phyloP scores from a whole-genome alignment of 768 basidiomycete genomes.

The Amanita rimosa region DNA sequence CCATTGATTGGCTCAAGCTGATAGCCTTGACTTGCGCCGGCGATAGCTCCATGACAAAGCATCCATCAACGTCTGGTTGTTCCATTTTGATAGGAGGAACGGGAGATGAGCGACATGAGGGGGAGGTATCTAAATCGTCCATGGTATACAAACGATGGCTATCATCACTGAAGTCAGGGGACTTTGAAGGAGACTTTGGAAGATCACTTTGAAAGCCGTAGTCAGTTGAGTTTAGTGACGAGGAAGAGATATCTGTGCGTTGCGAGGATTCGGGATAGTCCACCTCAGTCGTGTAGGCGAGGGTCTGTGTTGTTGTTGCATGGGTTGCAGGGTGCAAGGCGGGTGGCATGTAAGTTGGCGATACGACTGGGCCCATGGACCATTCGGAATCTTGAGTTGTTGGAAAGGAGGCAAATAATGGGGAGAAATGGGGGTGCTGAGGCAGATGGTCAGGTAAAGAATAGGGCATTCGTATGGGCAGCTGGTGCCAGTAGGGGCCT shows the following conservation, averaged over 20 bases:
- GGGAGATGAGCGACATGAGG: conserved; percentile 9
- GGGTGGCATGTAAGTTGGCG: background rate
- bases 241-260: conserved; percentile 9
- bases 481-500: conserved; percentile 1
- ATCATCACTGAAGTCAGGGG: conserved; percentile 9
- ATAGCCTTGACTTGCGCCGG: conserved; percentile 11
- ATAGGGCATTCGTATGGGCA: background rate
- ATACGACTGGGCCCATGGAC: background rate
- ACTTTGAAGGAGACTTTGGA: conserved; percentile 14
- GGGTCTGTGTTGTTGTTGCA: background rate
- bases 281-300: conserved; percentile 3
- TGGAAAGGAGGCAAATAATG: conserved; percentile 1
- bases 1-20: conserved; percentile 25
- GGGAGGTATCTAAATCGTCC: conserved; percentile 4
- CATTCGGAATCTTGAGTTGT: conserved; percentile 1
- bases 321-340: too few relatives aligned
- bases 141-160: conserved; percentile 3
- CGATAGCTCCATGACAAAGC: conserved; percentile 36
- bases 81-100: conserved; percentile 24
- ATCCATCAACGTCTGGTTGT: conserved; percentile 24
- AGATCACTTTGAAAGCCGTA: conserved; percentile 11
- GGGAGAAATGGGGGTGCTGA: background rate
- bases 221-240: conserved; percentile 3
- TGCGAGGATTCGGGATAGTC: conserved; percentile 15
- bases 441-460: background rate